phyloP scores from a whole-genome alignment of 208 protist genomes.

The Crithidia brevicula region DNA sequence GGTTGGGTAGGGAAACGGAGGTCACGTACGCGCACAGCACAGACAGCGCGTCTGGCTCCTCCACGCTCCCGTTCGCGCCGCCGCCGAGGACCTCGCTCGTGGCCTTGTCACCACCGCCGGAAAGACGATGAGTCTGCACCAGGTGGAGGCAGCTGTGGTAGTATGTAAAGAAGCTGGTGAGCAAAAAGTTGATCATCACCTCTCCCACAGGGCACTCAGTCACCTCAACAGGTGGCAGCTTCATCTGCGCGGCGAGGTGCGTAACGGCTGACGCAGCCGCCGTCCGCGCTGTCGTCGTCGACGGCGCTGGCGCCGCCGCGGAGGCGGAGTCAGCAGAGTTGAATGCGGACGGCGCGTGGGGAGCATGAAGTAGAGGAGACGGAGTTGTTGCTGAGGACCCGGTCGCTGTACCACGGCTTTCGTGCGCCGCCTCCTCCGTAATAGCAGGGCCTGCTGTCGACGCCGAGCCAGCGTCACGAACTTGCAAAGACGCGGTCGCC shows the following conservation, averaged over 20 bases:
- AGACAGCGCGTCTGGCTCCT: constrained; percentile 9
- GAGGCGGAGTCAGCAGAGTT: neutral
- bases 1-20: constrained; percentile 19
- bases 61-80: neutral
- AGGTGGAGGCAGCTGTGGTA: constrained; percentile 28
- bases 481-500: too few species aligned
- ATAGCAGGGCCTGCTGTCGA: too few species aligned
- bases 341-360: too few species aligned
- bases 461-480: too few species aligned
- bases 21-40: constrained; percentile 33
- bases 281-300: neutral
- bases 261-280: constrained; percentile 3
- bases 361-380: too few species aligned
- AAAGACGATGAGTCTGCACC: constrained; percentile 20
- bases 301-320: neutral
- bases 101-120: neutral
- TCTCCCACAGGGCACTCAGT: constrained; percentile 35
- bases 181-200: constrained; percentile 39
- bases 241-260: constrained; percentile 9
- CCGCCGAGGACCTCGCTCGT: neutral
- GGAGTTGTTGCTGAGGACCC: too few species aligned
- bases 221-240: constrained; percentile 25
- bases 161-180: constrained; percentile 32
- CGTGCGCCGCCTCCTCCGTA: too few species aligned
- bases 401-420: too few species aligned